Evolutionary conservation across 2,329 filamentous ascomycete genomes (phyloP), one percentile per base, ranked within the genome.

Genomic region (Delphinella strobiligena): DNA sequence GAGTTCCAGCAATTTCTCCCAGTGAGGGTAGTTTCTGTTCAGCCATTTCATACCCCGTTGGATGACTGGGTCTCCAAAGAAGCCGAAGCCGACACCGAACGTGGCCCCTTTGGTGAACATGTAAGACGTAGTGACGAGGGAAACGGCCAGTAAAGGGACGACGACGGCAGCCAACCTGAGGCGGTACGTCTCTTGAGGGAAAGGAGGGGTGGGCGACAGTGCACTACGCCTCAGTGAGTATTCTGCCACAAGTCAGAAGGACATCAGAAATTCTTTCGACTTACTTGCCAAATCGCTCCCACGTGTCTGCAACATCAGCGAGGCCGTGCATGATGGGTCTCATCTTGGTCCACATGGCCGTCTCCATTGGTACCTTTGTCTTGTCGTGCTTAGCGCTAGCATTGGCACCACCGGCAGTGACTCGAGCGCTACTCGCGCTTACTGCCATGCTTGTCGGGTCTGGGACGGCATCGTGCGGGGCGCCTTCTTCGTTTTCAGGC

Each of bases 31-130:
- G 33, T 66, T 67, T 11, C 60, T 62, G 56, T 83, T 79, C 19
- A 84, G 59, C 48, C 74, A 72, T 10, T 60, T 58, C 3, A 85
- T 54, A 2, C 67, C 74, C 10, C 70, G 71, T 22, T 66, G 63
- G 40, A 89, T 76, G 46, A 88, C 50, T 0, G 86, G 85, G 44
- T 89, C 80, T 1, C 81, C 82, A 47, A 93, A 93, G 63, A 93
- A 86, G 2, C 65, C 72, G 46, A 88, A 76, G 0, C 86, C 86
- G n/a, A 74, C 47, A 5, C 73, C 64, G 38, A 91, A 80, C 0
- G 75, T 79, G 2, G 72, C 58, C 2, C 71, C 70, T 53, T 89
- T 91, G 43, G 63, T 60, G 45, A 69, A 62, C 61, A 69, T 68
- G 51, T 70, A 69, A 4, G 63, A 65, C 3, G 62, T 62, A 22